A percentile compares a stretch with the other conserved stretches of the same genome.
These are phyloP conservation scores for Monosporascus ibericus DNA, from an alignment of 2,329 filamentous ascomycete genomes.

Conservation along the genomic window DNA sequence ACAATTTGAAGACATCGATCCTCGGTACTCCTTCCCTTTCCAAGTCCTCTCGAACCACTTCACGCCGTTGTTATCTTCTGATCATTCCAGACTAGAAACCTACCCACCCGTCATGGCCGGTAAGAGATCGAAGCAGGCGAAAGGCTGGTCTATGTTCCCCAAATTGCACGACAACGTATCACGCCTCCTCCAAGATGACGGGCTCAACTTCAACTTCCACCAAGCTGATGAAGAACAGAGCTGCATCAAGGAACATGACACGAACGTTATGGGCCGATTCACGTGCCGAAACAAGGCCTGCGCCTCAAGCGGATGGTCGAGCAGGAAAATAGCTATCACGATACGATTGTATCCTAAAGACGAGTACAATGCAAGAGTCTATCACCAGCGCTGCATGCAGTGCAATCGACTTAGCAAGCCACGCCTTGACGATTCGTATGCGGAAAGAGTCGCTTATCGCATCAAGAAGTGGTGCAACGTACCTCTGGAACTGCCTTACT, in stretches of 20 bases:
- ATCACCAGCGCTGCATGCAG: conserved; percentile 28
- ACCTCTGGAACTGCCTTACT: conserved; percentile 5
- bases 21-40: too few species aligned
- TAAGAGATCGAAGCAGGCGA: too few species aligned
- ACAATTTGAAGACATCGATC: too few species aligned
- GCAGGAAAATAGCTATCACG: conserved; percentile 26
- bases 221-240: conserved; percentile 6
- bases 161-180: conserved; percentile 2
- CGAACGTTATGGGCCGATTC: conserved; percentile 28
- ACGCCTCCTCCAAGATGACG: not conserved
- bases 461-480: conserved; percentile 31
- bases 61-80: too few species aligned
- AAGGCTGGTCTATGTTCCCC: conserved; percentile 2
- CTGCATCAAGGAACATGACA: conserved; percentile 16
- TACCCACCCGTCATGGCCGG: too few species aligned
- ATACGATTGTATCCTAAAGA: conserved; percentile 25
- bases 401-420: conserved; percentile 24
- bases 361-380: conserved; percentile 31
- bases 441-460: conserved; percentile 28
- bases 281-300: conserved; percentile 23
- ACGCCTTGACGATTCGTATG: conserved; percentile 24
- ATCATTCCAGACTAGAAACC: too few species aligned
- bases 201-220: conserved; percentile 16
- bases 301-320: conserved; percentile 21
- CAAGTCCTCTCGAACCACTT: too few species aligned